Evolutionary conservation across 805 yeast genomes (phyloP).

Genomic region (Clavispora santaluciae): DNA sequence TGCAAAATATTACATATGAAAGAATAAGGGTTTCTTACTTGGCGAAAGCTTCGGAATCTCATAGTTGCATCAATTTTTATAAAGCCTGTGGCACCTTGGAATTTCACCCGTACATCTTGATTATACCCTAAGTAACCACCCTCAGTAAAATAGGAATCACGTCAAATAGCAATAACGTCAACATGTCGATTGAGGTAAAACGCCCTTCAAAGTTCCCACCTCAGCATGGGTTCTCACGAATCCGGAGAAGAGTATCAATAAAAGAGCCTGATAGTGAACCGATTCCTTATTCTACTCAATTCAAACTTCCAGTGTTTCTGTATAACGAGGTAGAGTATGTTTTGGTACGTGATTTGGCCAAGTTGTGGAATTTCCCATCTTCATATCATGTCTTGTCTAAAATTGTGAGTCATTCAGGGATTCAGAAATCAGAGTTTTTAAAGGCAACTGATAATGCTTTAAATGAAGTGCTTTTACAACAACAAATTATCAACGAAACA

Average conservation of each 20-base stretch:
- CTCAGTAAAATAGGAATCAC: background rate
- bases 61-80: too few species aligned
- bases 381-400: constrained; percentile 36
- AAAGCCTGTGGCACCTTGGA: too few species aligned
- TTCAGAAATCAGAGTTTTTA: constrained; percentile 16
- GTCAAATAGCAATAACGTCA: background rate
- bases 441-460: constrained; percentile 13
- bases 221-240: constrained; percentile 4
- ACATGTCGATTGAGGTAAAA: background rate
- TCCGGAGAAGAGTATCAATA: constrained; percentile 7
- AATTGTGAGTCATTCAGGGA: constrained; percentile 19
- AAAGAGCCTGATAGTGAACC: constrained; percentile 4
- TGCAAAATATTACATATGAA: too few species aligned
- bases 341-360: constrained; percentile 28
- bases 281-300: constrained; percentile 3
- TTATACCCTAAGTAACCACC: background rate
- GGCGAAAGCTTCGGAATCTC: too few species aligned
- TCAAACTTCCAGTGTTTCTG: constrained; percentile 10
- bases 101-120: too few species aligned
- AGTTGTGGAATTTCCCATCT: constrained; percentile 37
- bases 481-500: constrained; percentile 14
- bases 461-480: constrained; percentile 20
- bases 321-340: constrained; percentile 15
- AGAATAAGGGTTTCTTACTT: too few species aligned
- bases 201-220: background rate